These are phyloP conservation scores for Coniochaeta prunicola DNA, from an alignment of 2,329 filamentous ascomycete genomes.

Conservation along the genomic window DNA sequence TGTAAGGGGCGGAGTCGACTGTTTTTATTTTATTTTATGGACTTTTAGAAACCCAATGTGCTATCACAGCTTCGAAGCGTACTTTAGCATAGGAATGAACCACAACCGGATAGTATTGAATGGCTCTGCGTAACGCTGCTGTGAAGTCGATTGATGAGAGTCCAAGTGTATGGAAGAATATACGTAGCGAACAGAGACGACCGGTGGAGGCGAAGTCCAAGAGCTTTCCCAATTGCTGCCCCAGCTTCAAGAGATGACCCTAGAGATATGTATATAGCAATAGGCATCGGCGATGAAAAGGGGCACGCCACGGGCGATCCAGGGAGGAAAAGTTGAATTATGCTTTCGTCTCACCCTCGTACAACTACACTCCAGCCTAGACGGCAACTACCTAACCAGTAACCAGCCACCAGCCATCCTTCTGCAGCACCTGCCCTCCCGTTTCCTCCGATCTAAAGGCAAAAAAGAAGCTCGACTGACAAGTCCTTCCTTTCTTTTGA, in stretches of 20 bases:
- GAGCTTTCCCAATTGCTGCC: too few relatives aligned
- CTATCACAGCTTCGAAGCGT: not conserved
- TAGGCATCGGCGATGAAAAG: not conserved
- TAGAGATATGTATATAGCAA: too few relatives aligned
- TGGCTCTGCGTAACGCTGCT: too few relatives aligned
- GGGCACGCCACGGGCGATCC: not conserved
- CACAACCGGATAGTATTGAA: too few relatives aligned
- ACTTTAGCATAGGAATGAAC: not conserved
- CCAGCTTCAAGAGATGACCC: too few relatives aligned
- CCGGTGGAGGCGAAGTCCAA: not conserved
- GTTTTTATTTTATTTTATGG: not conserved
- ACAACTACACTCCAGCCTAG: not conserved
- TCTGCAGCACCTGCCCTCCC: not conserved
- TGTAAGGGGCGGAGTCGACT: not conserved
- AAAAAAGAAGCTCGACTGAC: not conserved
- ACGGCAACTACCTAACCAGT: not conserved
- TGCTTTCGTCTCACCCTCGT: not conserved
- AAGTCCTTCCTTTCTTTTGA: not conserved
- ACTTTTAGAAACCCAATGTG: too few relatives aligned
- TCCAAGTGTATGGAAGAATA: too few relatives aligned
- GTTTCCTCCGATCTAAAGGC: not conserved
- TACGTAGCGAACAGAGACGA: not conserved
- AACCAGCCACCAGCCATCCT: not conserved
- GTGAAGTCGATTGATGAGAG: too few relatives aligned
- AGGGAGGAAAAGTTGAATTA: not conserved